Conservation (phyloP, 805 yeast genomes). For the Helenozyma baotianmanensis region DNA sequence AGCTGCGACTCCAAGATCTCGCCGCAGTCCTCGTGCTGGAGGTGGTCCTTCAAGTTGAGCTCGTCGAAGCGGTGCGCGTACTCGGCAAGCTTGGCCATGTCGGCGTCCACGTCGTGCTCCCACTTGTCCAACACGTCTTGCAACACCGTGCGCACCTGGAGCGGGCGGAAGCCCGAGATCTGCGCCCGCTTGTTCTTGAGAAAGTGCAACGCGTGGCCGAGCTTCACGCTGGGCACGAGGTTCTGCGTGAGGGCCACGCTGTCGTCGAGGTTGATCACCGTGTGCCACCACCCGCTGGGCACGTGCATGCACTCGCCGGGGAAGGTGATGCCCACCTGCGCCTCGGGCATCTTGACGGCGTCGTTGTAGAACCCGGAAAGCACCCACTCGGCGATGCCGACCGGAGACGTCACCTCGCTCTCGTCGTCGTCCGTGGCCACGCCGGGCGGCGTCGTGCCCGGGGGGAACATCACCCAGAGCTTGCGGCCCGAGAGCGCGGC, state of each 20-base stretch:
- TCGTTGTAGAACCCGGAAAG: constrained; percentile 76
- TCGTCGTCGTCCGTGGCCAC: constrained; percentile 72
- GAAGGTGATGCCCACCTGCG: constrained; percentile 64
- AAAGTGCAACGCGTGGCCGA: constrained; percentile 62
- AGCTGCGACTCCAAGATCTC: constrained; percentile 34
- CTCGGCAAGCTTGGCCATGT: constrained; percentile 16
- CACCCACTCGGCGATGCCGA: constrained; percentile 93
- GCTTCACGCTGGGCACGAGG: constrained; percentile 66
- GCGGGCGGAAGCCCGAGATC: constrained; percentile 72
- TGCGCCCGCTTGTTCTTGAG: constrained; percentile 64
- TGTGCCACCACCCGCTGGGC: constrained; percentile 98
- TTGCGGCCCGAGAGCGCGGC: constrained; percentile 69
- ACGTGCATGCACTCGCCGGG: constrained; percentile 85
- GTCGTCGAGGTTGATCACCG: constrained; percentile 80
- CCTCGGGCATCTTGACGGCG: constrained; percentile 49
- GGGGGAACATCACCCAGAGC: constrained; percentile 88
- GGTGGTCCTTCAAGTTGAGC: constrained; percentile 15
- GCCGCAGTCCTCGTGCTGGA: constrained; percentile 63
- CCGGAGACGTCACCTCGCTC: constrained; percentile 86
- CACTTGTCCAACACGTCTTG: constrained; percentile 15
- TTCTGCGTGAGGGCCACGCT: constrained; percentile 87
- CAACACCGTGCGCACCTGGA: constrained; percentile 40
- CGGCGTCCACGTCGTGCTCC: constrained; percentile 8
- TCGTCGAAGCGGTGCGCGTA: constrained; percentile 25
- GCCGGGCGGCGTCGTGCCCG: constrained; percentile 75